phyloP scores from a whole-genome alignment of 331 rosid species.

The Prunus yedoensis region DNA sequence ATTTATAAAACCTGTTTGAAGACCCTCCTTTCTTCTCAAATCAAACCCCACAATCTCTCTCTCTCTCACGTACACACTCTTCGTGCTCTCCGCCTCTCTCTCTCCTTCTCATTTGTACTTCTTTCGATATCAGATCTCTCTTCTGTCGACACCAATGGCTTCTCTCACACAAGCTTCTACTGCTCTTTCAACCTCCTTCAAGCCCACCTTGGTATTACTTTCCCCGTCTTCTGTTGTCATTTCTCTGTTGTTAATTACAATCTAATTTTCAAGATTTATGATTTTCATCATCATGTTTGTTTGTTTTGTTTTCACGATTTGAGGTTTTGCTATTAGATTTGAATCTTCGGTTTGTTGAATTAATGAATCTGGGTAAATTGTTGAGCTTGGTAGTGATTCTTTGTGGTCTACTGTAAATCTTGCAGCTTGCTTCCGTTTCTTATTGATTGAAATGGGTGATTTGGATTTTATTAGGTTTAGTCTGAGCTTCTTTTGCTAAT shows the following conservation, averaged over 20 bases:
- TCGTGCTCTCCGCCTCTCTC: slow-evolving; percentile 53
- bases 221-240: too few relatives aligned
- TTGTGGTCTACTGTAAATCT: background rate
- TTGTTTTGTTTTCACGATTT: background rate
- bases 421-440: background rate
- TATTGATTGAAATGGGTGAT: background rate
- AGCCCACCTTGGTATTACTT: slow-evolving; percentile 42
- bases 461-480: background rate
- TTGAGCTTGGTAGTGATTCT: background rate
- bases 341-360: background rate
- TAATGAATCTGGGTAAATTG: background rate
- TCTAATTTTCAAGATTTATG: background rate
- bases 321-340: background rate
- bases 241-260: background rate
- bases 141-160: slow-evolving; percentile 48
- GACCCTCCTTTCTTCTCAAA: background rate
- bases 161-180: slow-evolving; percentile 46
- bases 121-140: slow-evolving; percentile 48
- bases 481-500: background rate
- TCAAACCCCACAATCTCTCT: background rate
- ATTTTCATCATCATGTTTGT: background rate
- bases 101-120: slow-evolving; percentile 9
- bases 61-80: slow-evolving; percentile 16
- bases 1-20: slow-evolving; percentile 22
- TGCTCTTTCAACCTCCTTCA: slow-evolving; percentile 35